These are phyloP conservation scores for Claviceps sp. DNA, from an alignment of 2,329 filamentous ascomycete species.

Conservation along the genomic window DNA sequence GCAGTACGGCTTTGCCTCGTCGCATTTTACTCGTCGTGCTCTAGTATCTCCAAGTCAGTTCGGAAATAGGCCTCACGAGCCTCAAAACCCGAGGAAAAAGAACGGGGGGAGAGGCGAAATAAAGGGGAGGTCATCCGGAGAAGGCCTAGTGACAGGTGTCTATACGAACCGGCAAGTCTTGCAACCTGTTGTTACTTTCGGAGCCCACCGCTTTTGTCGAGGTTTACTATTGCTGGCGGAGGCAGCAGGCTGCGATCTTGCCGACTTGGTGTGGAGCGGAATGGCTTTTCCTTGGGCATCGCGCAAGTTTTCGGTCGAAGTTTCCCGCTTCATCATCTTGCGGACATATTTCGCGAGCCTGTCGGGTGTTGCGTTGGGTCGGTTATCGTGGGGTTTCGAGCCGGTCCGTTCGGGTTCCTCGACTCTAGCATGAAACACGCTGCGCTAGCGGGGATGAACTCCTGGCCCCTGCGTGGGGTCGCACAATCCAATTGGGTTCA, in stretches of 20 bases:
- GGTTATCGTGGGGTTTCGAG: not conserved
- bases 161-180: conserved; percentile 5
- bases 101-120: too few relatives aligned
- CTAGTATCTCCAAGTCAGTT: not conserved
- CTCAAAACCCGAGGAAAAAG: not conserved
- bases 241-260: not conserved
- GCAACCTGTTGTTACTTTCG: conserved; percentile 4
- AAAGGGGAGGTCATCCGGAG: not conserved
- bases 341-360: not conserved
- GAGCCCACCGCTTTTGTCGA: conserved; percentile 4
- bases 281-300: not conserved
- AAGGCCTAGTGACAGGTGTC: not conserved
- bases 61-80: too few relatives aligned
- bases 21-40: conserved; percentile 2
- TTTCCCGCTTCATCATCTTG: not conserved
- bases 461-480: not conserved
- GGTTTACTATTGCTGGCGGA: not conserved
- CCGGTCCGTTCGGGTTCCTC: not conserved
- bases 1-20: conserved; percentile 4
- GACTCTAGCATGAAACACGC: not conserved
- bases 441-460: not conserved
- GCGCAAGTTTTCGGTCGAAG: not conserved
- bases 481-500: not conserved
- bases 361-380: not conserved
- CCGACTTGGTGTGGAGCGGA: not conserved